Evolutionary conservation across 768 basidiomycete species (phyloP), one percentile per base, ranked within the genome.

Genomic region (Leccinum variicolor): DNA sequence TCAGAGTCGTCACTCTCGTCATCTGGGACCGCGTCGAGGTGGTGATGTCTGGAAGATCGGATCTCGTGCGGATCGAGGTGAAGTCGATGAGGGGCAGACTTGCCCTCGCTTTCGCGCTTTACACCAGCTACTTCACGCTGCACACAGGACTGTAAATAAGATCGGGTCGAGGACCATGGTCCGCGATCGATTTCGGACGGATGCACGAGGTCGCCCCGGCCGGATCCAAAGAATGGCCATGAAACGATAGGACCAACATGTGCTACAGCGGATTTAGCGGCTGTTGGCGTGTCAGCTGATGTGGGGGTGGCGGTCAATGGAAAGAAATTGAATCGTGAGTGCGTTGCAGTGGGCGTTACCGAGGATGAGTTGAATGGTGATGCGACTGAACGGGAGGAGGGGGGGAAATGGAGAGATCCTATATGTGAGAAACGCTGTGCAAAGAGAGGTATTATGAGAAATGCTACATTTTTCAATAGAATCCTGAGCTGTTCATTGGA

Each of bases 181-280:
- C 91, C 90, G n/a, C 91, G 84, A 64, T 90, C 77, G 34, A 93
- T 77, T 62, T 91, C 89, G 21, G 77, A 73, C 3, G 85, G 85
- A 62, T 88, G 87, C 3, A 71, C 62, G 23, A 90, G 79, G 57
- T 89, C 86, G 31, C 91, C 91, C 41, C 92, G 81, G 61, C 87
- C 85, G 4, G 89, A 87, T 48, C 91, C 91, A 68, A 94, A 94
- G 78, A 93, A 94, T 1, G 91, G 88, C 91, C 92, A 94, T 3
- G 90, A 92, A 51, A 93, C 83, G 65, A 94, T 93, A 8, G 88
- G 87, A 4, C 91, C 91, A 46, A 59, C 48, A 60, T 63, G 59
- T 46, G 63, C 19, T 10, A 19, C 11, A 11, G 54, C 53, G 31
- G 50, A 45, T 3, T 39, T 21, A 0, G 17, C 33, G 13, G 43